phyloP scores from a whole-genome alignment of 75 land plant species.

The Gnetum montanum region DNA sequence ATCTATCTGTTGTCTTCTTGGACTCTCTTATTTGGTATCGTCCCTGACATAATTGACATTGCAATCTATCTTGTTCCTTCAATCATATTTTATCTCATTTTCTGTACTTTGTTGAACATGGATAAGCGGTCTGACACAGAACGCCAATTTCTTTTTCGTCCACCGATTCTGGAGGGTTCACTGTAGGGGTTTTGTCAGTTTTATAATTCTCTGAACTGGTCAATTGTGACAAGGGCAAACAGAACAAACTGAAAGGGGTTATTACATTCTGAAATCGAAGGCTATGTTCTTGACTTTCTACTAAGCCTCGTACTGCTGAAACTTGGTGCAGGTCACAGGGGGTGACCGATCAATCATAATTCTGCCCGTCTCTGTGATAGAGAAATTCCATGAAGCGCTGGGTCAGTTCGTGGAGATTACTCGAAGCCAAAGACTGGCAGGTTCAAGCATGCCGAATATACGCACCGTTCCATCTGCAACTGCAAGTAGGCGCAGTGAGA shows the following conservation, averaged over 20 bases:
- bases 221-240: background rate
- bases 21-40: too few relatives aligned
- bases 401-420: conserved; percentile 90
- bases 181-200: background rate
- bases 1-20: too few relatives aligned
- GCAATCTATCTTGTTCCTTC: too few relatives aligned
- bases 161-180: too few relatives aligned
- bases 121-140: too few relatives aligned
- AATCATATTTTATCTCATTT: too few relatives aligned
- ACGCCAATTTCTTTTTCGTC: too few relatives aligned
- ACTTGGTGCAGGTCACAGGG: conserved; percentile 66
- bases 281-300: too few relatives aligned
- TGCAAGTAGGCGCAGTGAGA: conserved; percentile 40
- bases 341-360: conserved; percentile 84
- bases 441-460: conserved; percentile 31
- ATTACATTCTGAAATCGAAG: background rate
- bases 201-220: background rate
- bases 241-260: background rate
- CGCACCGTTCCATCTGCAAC: conserved; percentile 59
- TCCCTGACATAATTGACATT: too few relatives aligned
- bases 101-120: too few relatives aligned
- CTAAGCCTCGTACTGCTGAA: background rate
- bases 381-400: conserved; percentile 84
- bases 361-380: conserved; percentile 73
- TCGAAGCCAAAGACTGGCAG: conserved; percentile 54